phyloP scores from a whole-genome alignment of 2,329 filamentous ascomycete species.

The Penicillium decumbens region DNA sequence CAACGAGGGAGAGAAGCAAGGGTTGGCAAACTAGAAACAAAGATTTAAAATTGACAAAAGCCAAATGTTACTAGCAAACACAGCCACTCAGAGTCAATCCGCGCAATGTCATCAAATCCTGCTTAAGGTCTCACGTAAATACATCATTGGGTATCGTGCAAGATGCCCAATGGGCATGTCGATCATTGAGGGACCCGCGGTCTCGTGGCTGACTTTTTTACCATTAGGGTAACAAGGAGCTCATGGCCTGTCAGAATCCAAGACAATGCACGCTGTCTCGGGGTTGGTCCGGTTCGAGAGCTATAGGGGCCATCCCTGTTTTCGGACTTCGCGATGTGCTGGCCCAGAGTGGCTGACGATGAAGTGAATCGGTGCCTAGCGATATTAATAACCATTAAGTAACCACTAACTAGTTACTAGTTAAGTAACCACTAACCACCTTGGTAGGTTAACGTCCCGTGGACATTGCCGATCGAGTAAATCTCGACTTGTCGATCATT shows the following conservation, averaged over 20 bases:
- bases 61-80: not conserved
- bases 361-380: not conserved
- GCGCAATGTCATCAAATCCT: slow-evolving; percentile 15
- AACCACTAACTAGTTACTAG: not conserved
- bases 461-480: slow-evolving; percentile 4
- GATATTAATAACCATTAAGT: not conserved
- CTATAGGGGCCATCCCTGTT: not conserved
- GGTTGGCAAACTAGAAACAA: slow-evolving; percentile 5
- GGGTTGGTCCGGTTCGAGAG: not conserved
- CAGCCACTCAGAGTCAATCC: slow-evolving; percentile 6
- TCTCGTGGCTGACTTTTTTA: not conserved
- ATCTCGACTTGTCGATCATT: slow-evolving; percentile 8
- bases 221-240: not conserved
- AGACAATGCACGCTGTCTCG: not conserved
- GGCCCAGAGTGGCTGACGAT: not conserved
- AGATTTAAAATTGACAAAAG: not conserved
- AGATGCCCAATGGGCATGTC: not conserved
- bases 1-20: slow-evolving; percentile 19
- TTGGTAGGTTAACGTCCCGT: not conserved
- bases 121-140: not conserved
- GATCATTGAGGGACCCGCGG: not conserved
- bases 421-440: no score
- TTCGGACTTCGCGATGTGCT: not conserved
- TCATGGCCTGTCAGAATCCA: slow-evolving; percentile 6
- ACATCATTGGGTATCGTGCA: slow-evolving; percentile 10